Conservation (phyloP, 2,329 filamentous ascomycete genomes). For the Penicillium sp. region DNA sequence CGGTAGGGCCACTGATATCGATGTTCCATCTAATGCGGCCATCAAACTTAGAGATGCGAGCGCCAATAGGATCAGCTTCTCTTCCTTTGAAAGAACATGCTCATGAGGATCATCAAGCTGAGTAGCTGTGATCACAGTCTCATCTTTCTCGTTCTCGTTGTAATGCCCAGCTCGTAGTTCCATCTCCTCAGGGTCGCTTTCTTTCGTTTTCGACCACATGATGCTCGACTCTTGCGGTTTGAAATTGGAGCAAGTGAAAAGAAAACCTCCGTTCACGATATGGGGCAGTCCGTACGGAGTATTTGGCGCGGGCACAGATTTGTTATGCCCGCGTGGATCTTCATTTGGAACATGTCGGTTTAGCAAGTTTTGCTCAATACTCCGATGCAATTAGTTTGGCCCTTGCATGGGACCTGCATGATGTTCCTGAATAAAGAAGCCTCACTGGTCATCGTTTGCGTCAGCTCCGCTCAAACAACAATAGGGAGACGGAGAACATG, state of each 20-base stretch:
- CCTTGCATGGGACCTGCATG: background rate
- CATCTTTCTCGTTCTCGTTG: background rate
- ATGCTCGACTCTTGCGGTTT: background rate
- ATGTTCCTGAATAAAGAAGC: background rate
- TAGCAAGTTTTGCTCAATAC: background rate
- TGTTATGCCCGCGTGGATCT: background rate
- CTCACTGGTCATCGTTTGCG: background rate
- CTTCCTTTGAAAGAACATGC: background rate
- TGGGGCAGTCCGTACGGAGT: no score
- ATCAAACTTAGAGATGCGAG: conserved; percentile 58
- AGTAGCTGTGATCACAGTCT: background rate
- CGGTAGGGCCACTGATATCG: conserved; percentile 62
- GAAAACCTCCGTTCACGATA: no score
- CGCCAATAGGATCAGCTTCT: background rate
- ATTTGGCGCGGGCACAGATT: background rate
- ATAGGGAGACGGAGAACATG: no score
- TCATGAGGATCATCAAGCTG: background rate
- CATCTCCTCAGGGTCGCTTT: background rate
- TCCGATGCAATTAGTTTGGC: background rate
- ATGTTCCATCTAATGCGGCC: conserved; percentile 67
- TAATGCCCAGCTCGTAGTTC: background rate
- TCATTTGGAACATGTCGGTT: background rate
- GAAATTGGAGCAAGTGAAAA: background rate
- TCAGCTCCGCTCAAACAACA: background rate
- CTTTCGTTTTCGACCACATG: background rate